Conservation (phyloP, 176 grass and related monocot species). For the Aegilops speltoides region DNA sequence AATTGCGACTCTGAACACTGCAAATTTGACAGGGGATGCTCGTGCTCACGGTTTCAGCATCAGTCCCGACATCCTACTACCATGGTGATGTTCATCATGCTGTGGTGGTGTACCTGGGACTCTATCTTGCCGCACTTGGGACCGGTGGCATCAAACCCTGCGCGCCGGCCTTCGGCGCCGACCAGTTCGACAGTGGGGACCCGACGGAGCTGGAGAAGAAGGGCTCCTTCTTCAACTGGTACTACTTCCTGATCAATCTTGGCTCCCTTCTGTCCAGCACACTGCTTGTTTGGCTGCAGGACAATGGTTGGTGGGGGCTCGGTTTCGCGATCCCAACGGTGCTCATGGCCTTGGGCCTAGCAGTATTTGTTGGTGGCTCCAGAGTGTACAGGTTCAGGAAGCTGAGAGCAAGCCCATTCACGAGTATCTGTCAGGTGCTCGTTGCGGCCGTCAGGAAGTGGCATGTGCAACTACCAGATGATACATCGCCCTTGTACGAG, state of each 20-base stretch:
- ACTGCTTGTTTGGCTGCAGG: too few relatives aligned
- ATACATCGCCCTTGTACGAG: slow-evolving; percentile 37
- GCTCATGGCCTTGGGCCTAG: too few relatives aligned
- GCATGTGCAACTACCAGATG: too few relatives aligned
- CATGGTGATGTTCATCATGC: neutral
- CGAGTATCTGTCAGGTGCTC: too few relatives aligned
- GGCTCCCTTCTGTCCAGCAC: too few relatives aligned
- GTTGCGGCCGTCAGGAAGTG: too few relatives aligned
- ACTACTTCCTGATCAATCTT: too few relatives aligned
- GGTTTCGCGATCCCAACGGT: too few relatives aligned
- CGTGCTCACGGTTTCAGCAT: slow-evolving; percentile 24
- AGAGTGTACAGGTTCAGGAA: too few relatives aligned
- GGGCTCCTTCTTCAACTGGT: neutral
- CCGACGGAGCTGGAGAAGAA: slow-evolving; percentile 32
- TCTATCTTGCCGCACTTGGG: slow-evolving; percentile 43
- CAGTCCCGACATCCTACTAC: neutral
- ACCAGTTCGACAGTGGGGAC: slow-evolving; percentile 41
- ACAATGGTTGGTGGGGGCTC: too few relatives aligned
- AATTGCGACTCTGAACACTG: neutral
- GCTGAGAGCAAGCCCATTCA: too few relatives aligned
- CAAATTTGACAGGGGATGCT: slow-evolving; percentile 25
- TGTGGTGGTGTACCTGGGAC: slow-evolving; percentile 35
- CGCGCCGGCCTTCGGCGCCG: slow-evolving; percentile 31
- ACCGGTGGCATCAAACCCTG: slow-evolving; percentile 45
- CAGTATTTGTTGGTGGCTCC: too few relatives aligned